Base-by-base conservation (phyloP, 2,329 filamentous ascomycete genomes). In the Pseudogymnoascus sp. region DNA sequence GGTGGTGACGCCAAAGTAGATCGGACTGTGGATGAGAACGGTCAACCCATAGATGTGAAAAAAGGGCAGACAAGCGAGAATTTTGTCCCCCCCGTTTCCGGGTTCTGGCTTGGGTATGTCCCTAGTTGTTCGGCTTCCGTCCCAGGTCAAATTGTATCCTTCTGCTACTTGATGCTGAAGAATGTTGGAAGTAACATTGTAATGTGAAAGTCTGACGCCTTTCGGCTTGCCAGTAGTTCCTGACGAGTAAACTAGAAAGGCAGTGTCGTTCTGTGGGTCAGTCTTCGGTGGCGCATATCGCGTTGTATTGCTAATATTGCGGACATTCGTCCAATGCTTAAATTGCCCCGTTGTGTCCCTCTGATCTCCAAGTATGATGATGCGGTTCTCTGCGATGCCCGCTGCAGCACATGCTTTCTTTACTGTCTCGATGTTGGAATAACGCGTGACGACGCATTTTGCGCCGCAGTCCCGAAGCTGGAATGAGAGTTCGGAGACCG, bases 161-260 rank as follows among this genome's bases (percentile, higher is more conserved):
- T 90, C 86, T 3, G 82, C 75, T 25, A 77, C 71, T 1, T 73
- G 72, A 37, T 80, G 74, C 74, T 90, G 87, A 34, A 63, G 63
- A 8, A 61, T 43, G 61, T 62, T 65, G 28, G 66, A 65, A 31
- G 71, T 65, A 59, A 69, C 71, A 16, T 65, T 64, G 31, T 63
- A 66, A 64, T 71, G 69, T 1, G 68, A 68, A 9, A 71, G 81
- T 83, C 90, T 89, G 12, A 95, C 91, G 9, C 91, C 91, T 73
- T 96, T 96, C 8, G 91, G 90, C 4, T 91, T 80, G 5, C 91
- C 91, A 0, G 91, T 96, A 0, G 91, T 96, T 3, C 91, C 88
- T n/a, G 84, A 88, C 66, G 85, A 90, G 76, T 93, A 96, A 74
- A 96, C 95, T 66, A 96, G 82, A 85, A 87, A 67, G 88, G 84